Conservation (phyloP, 1,139 yeast species). For the Oligophagozyma castellii region DNA sequence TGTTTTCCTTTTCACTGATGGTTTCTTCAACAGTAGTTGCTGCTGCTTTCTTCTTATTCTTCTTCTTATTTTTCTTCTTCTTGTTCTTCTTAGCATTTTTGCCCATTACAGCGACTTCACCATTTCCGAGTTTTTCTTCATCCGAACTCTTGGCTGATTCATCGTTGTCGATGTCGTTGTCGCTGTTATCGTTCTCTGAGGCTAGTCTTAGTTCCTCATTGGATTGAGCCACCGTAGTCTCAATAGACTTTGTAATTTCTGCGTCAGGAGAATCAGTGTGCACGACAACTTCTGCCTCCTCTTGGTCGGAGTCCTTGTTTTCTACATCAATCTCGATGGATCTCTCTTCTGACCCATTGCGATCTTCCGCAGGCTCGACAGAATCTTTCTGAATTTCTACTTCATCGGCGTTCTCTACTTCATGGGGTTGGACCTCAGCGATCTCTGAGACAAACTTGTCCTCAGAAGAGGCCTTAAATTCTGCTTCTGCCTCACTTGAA, state of each 20-base stretch:
- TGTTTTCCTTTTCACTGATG: background rate
- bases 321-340: slow-evolving; percentile 4
- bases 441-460: too few species aligned
- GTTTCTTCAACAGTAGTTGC: background rate
- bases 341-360: slow-evolving; percentile 3
- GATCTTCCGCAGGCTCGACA: slow-evolving; percentile 2
- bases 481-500: background rate
- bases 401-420: slow-evolving; percentile 1
- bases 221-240: background rate
- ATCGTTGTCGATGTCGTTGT: slow-evolving; percentile 1
- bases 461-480: background rate
- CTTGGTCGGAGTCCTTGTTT: slow-evolving; percentile 1
- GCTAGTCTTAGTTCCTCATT: slow-evolving; percentile 1
- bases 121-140: slow-evolving; percentile 1
- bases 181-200: slow-evolving; percentile 2
- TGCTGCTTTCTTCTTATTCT: slow-evolving; percentile 5
- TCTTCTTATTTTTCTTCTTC: slow-evolving; percentile 9
- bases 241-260: too few species aligned
- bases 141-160: too few species aligned
- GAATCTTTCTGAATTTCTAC: slow-evolving; percentile 3
- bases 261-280: too few species aligned
- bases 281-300: slow-evolving; percentile 2
- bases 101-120: slow-evolving; percentile 1
- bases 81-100: slow-evolving; percentile 3
- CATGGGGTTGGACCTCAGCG: slow-evolving; percentile 1